A percentile compares a stretch with the other conserved stretches of the same genome.
Evolutionary conservation across 1,284 basidiomycete genomes (phyloP).

Genomic region (Marasmius sp.): DNA sequence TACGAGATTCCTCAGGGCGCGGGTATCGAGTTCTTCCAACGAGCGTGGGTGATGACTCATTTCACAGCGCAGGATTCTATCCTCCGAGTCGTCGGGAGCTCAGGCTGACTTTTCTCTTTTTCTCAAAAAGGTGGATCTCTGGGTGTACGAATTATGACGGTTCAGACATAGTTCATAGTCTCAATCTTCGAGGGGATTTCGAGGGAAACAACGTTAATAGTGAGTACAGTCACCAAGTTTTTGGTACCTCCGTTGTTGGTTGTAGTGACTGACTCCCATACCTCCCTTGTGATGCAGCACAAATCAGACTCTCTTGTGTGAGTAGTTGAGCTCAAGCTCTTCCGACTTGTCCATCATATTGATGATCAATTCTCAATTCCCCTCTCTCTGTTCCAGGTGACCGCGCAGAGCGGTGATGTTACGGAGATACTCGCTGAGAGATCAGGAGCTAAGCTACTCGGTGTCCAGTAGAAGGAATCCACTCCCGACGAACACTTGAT

Average conservation of each 20-base stretch:
- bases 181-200: not conserved
- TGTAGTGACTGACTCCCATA: not conserved
- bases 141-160: not conserved
- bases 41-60: too few relatives aligned
- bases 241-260: too few relatives aligned
- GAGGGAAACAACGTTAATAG: not conserved
- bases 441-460: not conserved
- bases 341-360: not conserved
- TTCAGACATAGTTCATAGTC: not conserved
- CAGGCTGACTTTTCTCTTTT: not conserved
- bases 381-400: not conserved
- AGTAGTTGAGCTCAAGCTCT: not conserved
- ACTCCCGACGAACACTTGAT: too few relatives aligned
- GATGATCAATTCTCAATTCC: not conserved
- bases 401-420: not conserved
- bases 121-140: not conserved
- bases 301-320: not conserved
- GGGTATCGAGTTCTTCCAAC: too few relatives aligned
- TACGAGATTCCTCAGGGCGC: too few relatives aligned
- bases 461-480: not conserved
- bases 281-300: not conserved
- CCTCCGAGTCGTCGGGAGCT: not conserved
- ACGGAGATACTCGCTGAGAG: not conserved
- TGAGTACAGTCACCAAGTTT: not conserved
- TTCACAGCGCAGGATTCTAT: too few relatives aligned